Percentiles rank a stretch among this genome's conserved stretches.
phyloP scores from a whole-genome alignment of 805 yeast species.

The Huiozyma naganishii region DNA sequence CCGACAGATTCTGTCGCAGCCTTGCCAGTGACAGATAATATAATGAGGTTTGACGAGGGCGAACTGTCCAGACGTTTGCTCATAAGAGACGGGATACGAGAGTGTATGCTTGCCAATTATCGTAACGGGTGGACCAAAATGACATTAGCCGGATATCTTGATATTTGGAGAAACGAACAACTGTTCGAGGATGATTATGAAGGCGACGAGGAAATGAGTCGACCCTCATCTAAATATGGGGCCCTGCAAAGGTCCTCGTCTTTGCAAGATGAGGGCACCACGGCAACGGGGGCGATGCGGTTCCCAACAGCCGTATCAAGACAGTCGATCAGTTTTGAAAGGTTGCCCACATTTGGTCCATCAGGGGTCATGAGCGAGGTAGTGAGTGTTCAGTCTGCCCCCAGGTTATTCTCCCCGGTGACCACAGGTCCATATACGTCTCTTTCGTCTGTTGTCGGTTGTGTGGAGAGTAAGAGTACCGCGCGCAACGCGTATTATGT shows the following conservation, averaged over 20 bases:
- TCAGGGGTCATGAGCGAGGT: too few species aligned
- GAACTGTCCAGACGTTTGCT: slow-evolving; percentile 9
- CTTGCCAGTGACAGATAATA: slow-evolving; percentile 2
- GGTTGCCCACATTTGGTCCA: background rate
- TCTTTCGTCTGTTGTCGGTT: too few species aligned
- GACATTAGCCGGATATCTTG: slow-evolving; percentile 18
- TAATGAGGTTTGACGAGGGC: slow-evolving; percentile 10
- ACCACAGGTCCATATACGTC: too few species aligned
- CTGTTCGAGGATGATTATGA: slow-evolving; percentile 3
- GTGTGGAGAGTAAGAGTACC: too few species aligned
- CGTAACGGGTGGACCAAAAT: slow-evolving; percentile 20
- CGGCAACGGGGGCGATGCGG: too few species aligned
- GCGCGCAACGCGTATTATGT: too few species aligned
- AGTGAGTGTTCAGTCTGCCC: too few species aligned
- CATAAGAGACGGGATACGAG: slow-evolving; percentile 13
- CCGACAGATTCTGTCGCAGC: too few species aligned
- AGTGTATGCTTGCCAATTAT: slow-evolving; percentile 17
- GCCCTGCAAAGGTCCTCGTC: too few species aligned
- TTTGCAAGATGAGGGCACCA: too few species aligned
- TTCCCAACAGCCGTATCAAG: background rate
- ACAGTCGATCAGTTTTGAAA: background rate
- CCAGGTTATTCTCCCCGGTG: too few species aligned
- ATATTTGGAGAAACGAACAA: slow-evolving; percentile 20
- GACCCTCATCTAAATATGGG: background rate
- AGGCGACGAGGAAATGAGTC: background rate